These are phyloP conservation scores for Penicillium angulare DNA, from an alignment of 495 filamentous ascomycete genomes.

Conservation along the genomic window DNA sequence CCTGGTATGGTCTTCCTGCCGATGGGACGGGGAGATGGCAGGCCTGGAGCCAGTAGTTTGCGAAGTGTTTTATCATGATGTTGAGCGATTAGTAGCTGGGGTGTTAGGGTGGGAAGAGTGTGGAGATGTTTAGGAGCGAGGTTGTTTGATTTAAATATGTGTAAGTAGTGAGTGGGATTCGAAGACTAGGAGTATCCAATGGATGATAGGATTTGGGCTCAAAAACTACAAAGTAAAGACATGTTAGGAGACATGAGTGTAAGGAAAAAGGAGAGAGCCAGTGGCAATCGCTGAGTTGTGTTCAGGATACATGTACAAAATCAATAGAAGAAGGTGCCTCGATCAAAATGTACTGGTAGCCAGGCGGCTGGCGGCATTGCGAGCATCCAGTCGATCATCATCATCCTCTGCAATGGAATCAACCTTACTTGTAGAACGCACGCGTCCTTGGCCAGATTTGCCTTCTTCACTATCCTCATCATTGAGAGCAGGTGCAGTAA, in stretches of 20 bases:
- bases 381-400: conserved; percentile 89
- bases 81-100: neutral
- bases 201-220: neutral
- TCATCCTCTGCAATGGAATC: conserved; percentile 74
- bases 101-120: neutral
- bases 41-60: conserved; percentile 3
- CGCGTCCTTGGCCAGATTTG: conserved; percentile 46
- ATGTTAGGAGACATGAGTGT: conserved; percentile 5
- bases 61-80: neutral
- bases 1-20: conserved; percentile 28
- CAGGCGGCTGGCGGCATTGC: conserved; percentile 90
- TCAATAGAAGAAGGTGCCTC: neutral
- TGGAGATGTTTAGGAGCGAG: neutral
- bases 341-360: conserved; percentile 86
- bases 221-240: neutral
- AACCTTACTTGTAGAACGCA: conserved; percentile 61
- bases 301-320: conserved; percentile 30
- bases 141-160: neutral
- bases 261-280: conserved; percentile 16
- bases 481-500: conserved; percentile 39
- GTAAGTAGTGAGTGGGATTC: neutral
- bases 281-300: conserved; percentile 30
- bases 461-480: conserved; percentile 43
- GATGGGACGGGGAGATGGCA: conserved; percentile 17
- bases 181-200: neutral